phyloP scores from a whole-genome alignment of 1,139 yeast species.

The Zygosaccharomyces pseudobailii region DNA sequence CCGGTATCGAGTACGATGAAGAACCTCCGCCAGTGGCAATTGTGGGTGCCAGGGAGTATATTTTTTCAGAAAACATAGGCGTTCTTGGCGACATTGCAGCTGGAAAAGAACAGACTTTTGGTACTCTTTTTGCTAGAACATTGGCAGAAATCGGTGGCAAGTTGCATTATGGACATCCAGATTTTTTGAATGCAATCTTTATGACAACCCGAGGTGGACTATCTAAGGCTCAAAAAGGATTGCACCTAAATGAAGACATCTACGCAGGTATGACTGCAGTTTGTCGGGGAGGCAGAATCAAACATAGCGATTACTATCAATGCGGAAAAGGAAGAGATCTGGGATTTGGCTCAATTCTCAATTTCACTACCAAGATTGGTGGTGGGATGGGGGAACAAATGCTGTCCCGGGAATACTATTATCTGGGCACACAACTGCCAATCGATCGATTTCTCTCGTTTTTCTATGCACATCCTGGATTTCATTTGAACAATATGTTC shows the following conservation, averaged over 20 bases:
- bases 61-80: slow-evolving; percentile 82
- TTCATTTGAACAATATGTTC: slow-evolving; percentile 76
- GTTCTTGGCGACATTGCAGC: slow-evolving; percentile 90
- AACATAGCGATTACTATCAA: slow-evolving; percentile 83
- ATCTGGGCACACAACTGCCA: slow-evolving; percentile 73
- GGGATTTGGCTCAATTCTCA: slow-evolving; percentile 79
- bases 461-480: slow-evolving; percentile 90
- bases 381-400: slow-evolving; percentile 96
- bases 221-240: slow-evolving; percentile 82
- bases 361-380: slow-evolving; percentile 84
- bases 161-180: slow-evolving; percentile 90
- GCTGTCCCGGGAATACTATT: slow-evolving; percentile 76
- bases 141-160: slow-evolving; percentile 84
- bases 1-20: slow-evolving; percentile 39
- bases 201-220: slow-evolving; percentile 91
- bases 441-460: slow-evolving; percentile 77
- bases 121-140: slow-evolving; percentile 82
- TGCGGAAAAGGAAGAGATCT: slow-evolving; percentile 91
- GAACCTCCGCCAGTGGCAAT: slow-evolving; percentile 64
- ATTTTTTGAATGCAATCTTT: slow-evolving; percentile 73
- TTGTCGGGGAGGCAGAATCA: slow-evolving; percentile 77
- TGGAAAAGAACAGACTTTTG: slow-evolving; percentile 90
- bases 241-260: slow-evolving; percentile 84
- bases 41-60: slow-evolving; percentile 83
- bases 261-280: slow-evolving; percentile 88